Base-by-base conservation (phyloP, 139 green algal genomes). In the Yamagishiella unicocca region DNA sequence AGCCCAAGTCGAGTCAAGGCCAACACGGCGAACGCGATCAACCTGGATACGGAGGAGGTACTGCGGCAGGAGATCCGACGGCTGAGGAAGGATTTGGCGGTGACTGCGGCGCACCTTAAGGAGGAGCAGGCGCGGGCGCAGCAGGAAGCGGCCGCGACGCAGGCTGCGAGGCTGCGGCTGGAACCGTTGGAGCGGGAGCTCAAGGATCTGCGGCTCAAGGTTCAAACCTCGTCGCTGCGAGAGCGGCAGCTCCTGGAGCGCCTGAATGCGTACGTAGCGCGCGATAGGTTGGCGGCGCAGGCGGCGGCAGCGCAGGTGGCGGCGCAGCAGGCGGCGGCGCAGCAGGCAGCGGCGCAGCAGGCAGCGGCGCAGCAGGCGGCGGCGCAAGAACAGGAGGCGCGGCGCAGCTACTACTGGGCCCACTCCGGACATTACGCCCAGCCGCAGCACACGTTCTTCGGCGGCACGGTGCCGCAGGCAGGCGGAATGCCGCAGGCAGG, bases 161-260 rank as follows among this genome's bases (percentile, higher is more conserved):
- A 55, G 31, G 31, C 9, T 7, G 31, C 67, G 50, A 19, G 74
- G 19, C n/a, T 62, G 43, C 24, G 25, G 72, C 43, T 29, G 72
- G 72, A 80, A 27, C 72, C 43, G 6, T 42, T 80, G 72, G 43
- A 80, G 29, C 46, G 74, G 74, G 74, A 82, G 46, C 74, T 82
- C n/a, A n/a, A 31, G 31, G 46, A 67, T 21, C 4, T 50, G 46
- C 10, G 17, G 74, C 22, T 17, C 14, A 71, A 72, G 54, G 31
- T 35, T 24, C 27, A 45, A 31, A 31, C 45, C 4, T 4, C 31
- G 6, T 29, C 50, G 46, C 10, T 10, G 46, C 46, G 31, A 1
- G 31, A 82, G 46, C 50, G 35, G n/a, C 46, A 53, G 46, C 35
- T 82, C 14, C 33, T 12, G 1, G 74, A 67, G 9, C 74, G 54